Evolutionary conservation across 2,329 filamentous ascomycete genomes (phyloP), one percentile per base, ranked within the genome.

Genomic region (Fusarium humuli): DNA sequence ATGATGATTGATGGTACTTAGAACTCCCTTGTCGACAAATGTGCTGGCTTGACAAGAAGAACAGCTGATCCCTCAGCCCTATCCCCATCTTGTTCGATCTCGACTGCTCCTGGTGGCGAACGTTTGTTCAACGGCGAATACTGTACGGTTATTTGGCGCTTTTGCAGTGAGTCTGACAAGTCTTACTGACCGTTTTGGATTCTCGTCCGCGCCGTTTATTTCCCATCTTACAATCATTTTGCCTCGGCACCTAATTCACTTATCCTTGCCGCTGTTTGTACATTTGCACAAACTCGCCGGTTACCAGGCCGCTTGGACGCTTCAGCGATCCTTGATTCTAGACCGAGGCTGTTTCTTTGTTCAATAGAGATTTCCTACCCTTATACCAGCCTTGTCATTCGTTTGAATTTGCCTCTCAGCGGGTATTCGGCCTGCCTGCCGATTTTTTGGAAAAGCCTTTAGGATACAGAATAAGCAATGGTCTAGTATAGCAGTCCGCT

Each of bases 41-140:
- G 52, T 58, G 27, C 42, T 69, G 41, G 61, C 50, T 48, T n/a
- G 40, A 48, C 48, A 50, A 56, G 57, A 57, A 53, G 41, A 69
- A 60, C 63, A 73, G 68, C 70, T 74, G 67, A 74, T 63, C 65
- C 48, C 34, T 75, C 71, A 74, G 73, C 71, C 73, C 69, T 75
- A 73, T 37, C 50, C 55, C 55, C 50, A 61, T 63, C 53, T 42
- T 34, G 34, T 53, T 69, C 48, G n/a, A 46, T 56, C 45, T 66
- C 37, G 32, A 58, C 32, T 47, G 44, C 29, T 50, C 42, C n/a
- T 23, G 30, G 69, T 71, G 68, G 65, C 65, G 34, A 69, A 66
- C 41, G 40, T 53, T 55, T 62, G 41, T 16, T 29, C 8, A 34
- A 49, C 49, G 41, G 59, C 30, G 49, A 64, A 59, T 60, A 53